Base-by-base conservation (phyloP, 2,329 filamentous ascomycete species). In the Paracamarosporium sp. region DNA sequence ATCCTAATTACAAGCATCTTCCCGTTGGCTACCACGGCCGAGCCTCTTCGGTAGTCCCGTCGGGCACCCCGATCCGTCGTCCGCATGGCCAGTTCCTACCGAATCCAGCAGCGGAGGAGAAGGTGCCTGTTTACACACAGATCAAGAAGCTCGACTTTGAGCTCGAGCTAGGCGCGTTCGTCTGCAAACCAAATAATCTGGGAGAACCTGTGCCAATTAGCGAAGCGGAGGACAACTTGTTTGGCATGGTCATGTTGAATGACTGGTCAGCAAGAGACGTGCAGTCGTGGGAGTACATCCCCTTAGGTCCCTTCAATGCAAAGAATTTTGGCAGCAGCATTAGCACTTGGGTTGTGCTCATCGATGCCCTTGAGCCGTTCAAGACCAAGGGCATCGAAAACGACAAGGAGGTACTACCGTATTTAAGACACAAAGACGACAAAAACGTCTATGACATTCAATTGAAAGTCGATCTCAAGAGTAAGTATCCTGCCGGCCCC, bases 211-310 rank as follows among this genome's bases (percentile, higher is more conserved):
- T 95, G 20, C 76, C 81, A 0, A 84, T 93, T 22, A 77, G 80
- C 2, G 79, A 88, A 43, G 91, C 91, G 0, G 86, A 88, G 52
- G 84, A 91, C 17, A 83, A 88, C 67, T 82, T 96, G 27, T 95
- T 95, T 69, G 92, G 92, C 13, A 82, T 92, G 25, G 91, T 95
- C 0, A 77, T 96, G 56, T 85, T 96, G 82, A 96, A 96, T 66
- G 92, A 96, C 76, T 96, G 92, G 92, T 92, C 88, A 53, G 91
- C 91, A 4, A 82, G 91, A 61, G 91, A 95, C 66, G 88, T 95
- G 48, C 92, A 96, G 72, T 85, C 85, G 0, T 95, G 90, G 90
- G 92, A 96, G 76, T 93, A 93, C 65, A 84, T 93, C 8, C 92
- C 92, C 0, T 79, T 94, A 7, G 92, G 92, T 0, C 91, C 91